Base-by-base conservation (phyloP, 441 rosid genomes). In the Erysimum pusillum region DNA sequence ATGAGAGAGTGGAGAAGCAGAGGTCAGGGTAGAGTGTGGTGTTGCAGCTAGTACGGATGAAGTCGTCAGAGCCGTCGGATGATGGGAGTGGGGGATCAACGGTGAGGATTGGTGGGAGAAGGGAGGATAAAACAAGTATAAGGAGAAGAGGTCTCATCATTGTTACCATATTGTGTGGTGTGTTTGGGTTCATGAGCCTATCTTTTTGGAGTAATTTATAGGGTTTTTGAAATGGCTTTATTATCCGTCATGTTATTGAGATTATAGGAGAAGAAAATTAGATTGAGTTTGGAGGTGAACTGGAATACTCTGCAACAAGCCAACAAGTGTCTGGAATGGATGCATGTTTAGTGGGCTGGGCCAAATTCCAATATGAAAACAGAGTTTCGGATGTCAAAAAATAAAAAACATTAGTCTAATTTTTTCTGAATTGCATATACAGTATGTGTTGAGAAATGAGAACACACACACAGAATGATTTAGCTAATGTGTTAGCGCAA, bases 21-120 rank as follows among this genome's bases (percentile, higher is more conserved):
- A 93, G 34, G 51, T 90, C 96, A 0, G 95, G 94, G 85, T 89
- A 93, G 7, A 91, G 76, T 17, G 98, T 93, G 28, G 83, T 71
- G 80, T 70, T 71, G 88, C 97, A 93, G 76, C 84, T 85, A 4
- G 82, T 42, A 7, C 84, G 93, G 86, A 93, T 87, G 89, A 85
- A 93, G 8, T 84, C 92, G 8, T 84, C 92, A 0, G 82, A 63
- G 85, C 41, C 76, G 79, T 78, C 72, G 6, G 60, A 7, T 57
- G 72, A 18, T 67, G 22, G 71, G 46, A 53, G 71, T 46, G 76
- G 35, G 48, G 62, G 51, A 53, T 70, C 66, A 66, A 74, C 53
- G 83, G 81, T 46, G 18, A 79, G 42, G 81, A 31, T 42, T 11
- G 71, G 36, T 41, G 22, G 45, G 75, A 90, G 44, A 45, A 85